These are phyloP conservation scores for Irpex sp. DNA, from an alignment of 1,284 basidiomycete species.

Conservation along the genomic window DNA sequence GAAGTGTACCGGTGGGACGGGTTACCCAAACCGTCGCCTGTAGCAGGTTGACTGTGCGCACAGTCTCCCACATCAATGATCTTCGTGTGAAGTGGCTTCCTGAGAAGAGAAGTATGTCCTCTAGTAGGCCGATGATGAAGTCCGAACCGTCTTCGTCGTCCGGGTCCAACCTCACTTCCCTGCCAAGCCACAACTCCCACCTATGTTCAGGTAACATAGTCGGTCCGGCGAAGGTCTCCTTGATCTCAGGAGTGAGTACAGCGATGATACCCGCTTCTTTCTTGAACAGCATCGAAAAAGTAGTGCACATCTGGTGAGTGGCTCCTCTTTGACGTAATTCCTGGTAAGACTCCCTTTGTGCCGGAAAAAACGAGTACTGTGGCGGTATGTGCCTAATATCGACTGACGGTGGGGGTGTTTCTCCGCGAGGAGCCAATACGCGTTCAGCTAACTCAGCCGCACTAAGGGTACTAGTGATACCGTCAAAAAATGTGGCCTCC, in stretches of 20 bases:
- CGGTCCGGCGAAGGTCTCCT: conserved; percentile 26
- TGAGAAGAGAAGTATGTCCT: conserved; percentile 27
- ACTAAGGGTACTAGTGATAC: neutral
- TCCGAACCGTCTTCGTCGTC: conserved; percentile 31
- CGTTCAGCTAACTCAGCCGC: neutral
- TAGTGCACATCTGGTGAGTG: conserved; percentile 33
- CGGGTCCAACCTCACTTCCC: conserved; percentile 27
- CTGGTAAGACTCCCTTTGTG: neutral
- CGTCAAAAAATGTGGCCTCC: neutral
- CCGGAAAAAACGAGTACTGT: neutral
- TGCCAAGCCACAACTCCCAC: conserved; percentile 35
- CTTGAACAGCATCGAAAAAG: conserved; percentile 28
- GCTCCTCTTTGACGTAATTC: conserved; percentile 28
- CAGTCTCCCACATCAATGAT: neutral
- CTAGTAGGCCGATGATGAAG: conserved; percentile 32
- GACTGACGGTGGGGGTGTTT: neutral
- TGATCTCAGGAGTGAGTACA: conserved; percentile 28
- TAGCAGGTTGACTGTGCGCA: neutral
- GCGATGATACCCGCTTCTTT: conserved; percentile 28
- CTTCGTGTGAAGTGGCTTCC: neutral
- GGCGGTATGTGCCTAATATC: neutral
- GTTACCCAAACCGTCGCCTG: neutral
- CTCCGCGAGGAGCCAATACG: neutral
- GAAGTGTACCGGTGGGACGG: neutral
- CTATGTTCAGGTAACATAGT: conserved; percentile 27